Conservation (phyloP, 257 asterid species). For the Eustoma russellianum region DNA sequence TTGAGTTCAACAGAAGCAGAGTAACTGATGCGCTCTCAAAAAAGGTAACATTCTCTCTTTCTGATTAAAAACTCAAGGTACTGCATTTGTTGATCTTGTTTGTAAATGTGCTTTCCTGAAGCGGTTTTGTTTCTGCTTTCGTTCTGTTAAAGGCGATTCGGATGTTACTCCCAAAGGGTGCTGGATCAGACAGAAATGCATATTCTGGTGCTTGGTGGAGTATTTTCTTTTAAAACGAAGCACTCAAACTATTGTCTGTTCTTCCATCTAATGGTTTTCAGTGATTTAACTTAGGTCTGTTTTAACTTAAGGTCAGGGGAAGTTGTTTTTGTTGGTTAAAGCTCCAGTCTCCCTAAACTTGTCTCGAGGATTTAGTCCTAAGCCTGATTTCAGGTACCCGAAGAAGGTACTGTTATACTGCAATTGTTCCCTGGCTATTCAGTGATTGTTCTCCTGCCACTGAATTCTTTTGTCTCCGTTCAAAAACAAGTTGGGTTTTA, state of each 20-base stretch:
- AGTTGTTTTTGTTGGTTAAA: conserved; percentile 71
- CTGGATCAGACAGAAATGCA: conserved; percentile 51
- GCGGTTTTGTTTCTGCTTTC: background rate
- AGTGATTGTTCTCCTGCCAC: no score
- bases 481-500: background rate
- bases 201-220: conserved; percentile 38
- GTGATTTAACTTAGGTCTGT: no score
- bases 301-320: conserved; percentile 56
- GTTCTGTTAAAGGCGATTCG: conserved; percentile 63
- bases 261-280: conserved; percentile 2
- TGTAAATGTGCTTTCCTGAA: background rate
- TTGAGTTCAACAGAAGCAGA: conserved; percentile 48
- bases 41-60: conserved; percentile 39
- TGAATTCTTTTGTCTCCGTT: background rate
- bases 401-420: conserved; percentile 47
- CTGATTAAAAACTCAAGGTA: background rate
- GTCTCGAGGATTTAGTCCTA: conserved; percentile 85
- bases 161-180: conserved; percentile 70
- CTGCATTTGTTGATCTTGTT: background rate
- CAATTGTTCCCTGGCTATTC: background rate
- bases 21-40: conserved; percentile 56
- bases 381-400: conserved; percentile 63
- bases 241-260: background rate
- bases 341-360: conserved; percentile 59
- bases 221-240: background rate